Conservation (phyloP, 2,329 filamentous ascomycete species). For the Alternaria gaisen region DNA sequence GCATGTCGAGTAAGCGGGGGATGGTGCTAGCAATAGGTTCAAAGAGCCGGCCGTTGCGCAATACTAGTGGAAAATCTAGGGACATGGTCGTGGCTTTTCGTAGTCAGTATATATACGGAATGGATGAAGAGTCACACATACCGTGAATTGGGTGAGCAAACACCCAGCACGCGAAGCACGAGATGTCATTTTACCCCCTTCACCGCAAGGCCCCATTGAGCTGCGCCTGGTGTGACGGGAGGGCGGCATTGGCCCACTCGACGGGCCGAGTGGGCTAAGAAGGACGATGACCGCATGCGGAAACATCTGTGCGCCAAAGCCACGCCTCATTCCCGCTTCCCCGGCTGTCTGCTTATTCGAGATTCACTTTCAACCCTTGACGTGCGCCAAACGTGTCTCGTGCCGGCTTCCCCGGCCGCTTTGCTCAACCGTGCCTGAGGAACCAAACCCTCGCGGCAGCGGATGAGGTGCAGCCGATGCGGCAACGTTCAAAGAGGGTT, state of each 20-base stretch:
- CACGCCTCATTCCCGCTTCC: slow-evolving; percentile 29
- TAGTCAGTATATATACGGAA: slow-evolving; percentile 33
- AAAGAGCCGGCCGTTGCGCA: slow-evolving; percentile 27
- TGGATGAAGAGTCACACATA: slow-evolving; percentile 30
- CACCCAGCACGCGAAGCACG: slow-evolving; percentile 32
- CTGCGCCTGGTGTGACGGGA: slow-evolving; percentile 38
- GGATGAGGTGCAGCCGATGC: slow-evolving; percentile 31
- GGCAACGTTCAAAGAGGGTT: slow-evolving; percentile 32
- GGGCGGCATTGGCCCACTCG: slow-evolving; percentile 34
- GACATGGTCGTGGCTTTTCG: slow-evolving; percentile 30
- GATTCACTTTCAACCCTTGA: slow-evolving; percentile 21
- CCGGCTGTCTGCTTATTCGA: slow-evolving; percentile 32
- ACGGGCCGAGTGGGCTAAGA: slow-evolving; percentile 37
- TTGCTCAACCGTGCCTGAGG: slow-evolving; percentile 29
- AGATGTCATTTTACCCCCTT: slow-evolving; percentile 40
- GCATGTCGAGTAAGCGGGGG: slow-evolving; percentile 33
- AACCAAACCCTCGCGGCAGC: slow-evolving; percentile 32
- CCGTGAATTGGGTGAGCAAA: slow-evolving; percentile 33
- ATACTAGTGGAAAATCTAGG: slow-evolving; percentile 28
- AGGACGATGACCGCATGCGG: slow-evolving; percentile 20
- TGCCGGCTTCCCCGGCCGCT: slow-evolving; percentile 43
- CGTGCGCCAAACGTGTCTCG: slow-evolving; percentile 31
- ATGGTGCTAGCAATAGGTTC: slow-evolving; percentile 27
- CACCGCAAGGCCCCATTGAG: slow-evolving; percentile 40
- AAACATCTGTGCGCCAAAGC: slow-evolving; percentile 22